These are phyloP conservation scores for Brasenia schreberi DNA, from an alignment of 164 flowering plant species.

Conservation along the genomic window DNA sequence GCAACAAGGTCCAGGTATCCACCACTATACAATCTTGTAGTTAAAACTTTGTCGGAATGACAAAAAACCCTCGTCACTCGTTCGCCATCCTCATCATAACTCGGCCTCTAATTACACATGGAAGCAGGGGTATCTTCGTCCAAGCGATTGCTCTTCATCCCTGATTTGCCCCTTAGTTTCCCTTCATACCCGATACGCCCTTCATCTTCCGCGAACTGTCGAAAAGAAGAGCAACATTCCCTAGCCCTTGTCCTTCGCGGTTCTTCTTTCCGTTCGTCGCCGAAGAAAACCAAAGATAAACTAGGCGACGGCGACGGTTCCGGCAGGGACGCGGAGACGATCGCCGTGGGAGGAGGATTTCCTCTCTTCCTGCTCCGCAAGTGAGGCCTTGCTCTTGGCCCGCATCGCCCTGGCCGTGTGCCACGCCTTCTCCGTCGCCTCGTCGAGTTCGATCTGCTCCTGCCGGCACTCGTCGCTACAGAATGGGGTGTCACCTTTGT, in stretches of 20 bases:
- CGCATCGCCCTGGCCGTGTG: conserved; percentile 1
- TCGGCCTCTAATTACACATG: not conserved
- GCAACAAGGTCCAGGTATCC: not conserved
- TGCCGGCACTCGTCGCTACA: conserved; percentile 57
- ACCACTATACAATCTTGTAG: not conserved
- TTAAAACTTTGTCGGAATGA: not conserved
- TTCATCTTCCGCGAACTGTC: not conserved
- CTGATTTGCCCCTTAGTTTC: not conserved
- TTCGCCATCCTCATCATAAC: not conserved
- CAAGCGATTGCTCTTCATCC: not conserved
- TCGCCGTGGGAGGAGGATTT: conserved; percentile 7
- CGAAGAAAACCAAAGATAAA: too few relatives aligned
- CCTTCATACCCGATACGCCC: not conserved
- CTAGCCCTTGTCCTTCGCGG: not conserved
- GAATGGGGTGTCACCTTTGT: conserved; percentile 48
- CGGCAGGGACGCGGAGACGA: not conserved
- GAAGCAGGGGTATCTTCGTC: not conserved
- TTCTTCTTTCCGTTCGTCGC: not conserved
- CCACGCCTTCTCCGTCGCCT: conserved; percentile 27
- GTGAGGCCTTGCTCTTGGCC: not conserved
- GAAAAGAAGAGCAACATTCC: not conserved
- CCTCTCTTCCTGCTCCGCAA: conserved; percentile 2
- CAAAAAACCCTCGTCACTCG: not conserved
- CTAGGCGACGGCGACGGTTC: conserved; percentile 1
- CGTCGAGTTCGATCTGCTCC: conserved; percentile 48